phyloP scores from a whole-genome alignment of 768 basidiomycete genomes.

The Leucocoprinus leucothites region DNA sequence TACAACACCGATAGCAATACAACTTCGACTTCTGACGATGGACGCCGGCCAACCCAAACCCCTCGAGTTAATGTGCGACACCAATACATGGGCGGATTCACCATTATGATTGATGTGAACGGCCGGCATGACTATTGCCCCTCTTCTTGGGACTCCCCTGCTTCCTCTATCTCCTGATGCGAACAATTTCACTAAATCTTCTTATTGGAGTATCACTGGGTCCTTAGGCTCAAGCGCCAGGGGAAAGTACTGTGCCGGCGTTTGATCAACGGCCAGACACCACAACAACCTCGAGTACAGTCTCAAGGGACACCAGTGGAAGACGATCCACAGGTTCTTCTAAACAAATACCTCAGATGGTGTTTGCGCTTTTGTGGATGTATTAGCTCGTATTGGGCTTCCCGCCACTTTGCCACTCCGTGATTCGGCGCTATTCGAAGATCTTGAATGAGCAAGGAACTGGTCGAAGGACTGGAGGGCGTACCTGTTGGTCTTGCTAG shows the following conservation, averaged over 20 bases:
- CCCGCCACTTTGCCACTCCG: slow-evolving; percentile 17
- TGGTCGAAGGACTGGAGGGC: slow-evolving; percentile 61
- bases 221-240: neutral
- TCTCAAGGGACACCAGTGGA: neutral
- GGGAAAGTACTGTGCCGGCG: neutral
- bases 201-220: neutral
- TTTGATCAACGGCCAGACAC: neutral
- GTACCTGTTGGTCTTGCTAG: slow-evolving; percentile 66
- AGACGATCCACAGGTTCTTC: neutral
- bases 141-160: neutral
- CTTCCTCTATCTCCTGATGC: neutral
- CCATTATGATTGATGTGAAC: slow-evolving; percentile 15
- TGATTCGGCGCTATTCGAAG: slow-evolving; percentile 37
- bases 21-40: no score
- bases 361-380: slow-evolving; percentile 8
- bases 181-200: neutral
- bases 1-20: neutral
- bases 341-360: neutral
- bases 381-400: slow-evolving; percentile 15
- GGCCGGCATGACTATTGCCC: neutral
- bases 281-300: neutral
- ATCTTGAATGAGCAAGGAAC: slow-evolving; percentile 64
- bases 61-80: neutral
- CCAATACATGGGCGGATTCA: slow-evolving; percentile 15
- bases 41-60: no score